Percentiles rank a stretch among this genome's conserved stretches.
These are phyloP conservation scores for Gliomastix tumulicola DNA, from an alignment of 2,329 filamentous ascomycete genomes.

Conservation along the genomic window DNA sequence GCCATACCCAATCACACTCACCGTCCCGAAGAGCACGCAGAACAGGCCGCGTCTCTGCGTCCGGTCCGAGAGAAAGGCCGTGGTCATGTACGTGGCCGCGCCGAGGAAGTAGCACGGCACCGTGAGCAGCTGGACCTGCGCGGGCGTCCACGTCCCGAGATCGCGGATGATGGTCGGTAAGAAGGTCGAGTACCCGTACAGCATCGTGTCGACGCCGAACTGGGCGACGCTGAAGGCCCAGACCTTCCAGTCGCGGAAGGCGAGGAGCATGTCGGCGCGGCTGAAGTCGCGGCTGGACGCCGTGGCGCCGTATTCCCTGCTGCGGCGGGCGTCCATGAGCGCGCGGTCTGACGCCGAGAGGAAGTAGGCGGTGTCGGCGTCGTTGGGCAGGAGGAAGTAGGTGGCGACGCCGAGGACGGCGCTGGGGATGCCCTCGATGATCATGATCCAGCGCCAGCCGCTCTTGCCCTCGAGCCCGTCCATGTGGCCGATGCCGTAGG, in stretches of 20 bases:
- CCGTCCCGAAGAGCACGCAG: constrained; percentile 50
- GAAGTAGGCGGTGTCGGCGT: constrained; percentile 49
- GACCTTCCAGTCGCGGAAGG: constrained; percentile 69
- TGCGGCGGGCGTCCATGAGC: constrained; percentile 45
- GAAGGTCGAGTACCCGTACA: constrained; percentile 73
- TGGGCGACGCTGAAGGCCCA: constrained; percentile 63
- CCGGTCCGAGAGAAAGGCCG: constrained; percentile 61
- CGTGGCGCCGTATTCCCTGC: constrained; percentile 39
- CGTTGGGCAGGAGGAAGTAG: constrained; percentile 26
- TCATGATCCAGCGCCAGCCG: constrained; percentile 69
- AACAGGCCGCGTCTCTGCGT: constrained; percentile 60
- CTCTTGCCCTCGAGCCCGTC: constrained; percentile 56
- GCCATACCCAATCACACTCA: constrained; percentile 63
- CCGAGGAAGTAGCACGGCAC: constrained; percentile 73
- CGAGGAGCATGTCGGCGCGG: constrained; percentile 57
- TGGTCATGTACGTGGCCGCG: constrained; percentile 59
- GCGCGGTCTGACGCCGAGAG: constrained; percentile 53
- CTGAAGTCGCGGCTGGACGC: constrained; percentile 36
- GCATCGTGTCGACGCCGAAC: constrained; percentile 69
- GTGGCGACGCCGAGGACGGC: constrained; percentile 24
- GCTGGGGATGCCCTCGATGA: constrained; percentile 41
- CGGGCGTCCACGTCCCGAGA: constrained; percentile 54
- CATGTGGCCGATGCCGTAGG: constrained; percentile 68
- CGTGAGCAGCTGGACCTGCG: constrained; percentile 67
- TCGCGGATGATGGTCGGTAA: constrained; percentile 71